Conservation (phyloP, 2,329 filamentous ascomycete species). For the Parafenestella ontariensis region DNA sequence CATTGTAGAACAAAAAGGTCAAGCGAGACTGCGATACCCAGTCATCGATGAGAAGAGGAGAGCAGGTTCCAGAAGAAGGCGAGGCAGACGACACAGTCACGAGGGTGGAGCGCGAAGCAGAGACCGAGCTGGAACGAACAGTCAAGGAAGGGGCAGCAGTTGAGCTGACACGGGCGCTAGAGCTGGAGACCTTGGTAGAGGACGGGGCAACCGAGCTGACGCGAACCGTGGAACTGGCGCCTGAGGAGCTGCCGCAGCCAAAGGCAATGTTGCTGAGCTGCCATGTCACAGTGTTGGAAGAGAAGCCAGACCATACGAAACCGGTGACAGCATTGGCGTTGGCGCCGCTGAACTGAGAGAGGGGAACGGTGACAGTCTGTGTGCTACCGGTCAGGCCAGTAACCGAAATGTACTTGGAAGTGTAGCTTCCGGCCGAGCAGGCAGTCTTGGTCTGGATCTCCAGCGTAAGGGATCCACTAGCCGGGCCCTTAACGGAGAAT, state of each 20-base stretch:
- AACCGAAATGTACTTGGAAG: constrained; percentile 56
- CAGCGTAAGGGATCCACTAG: constrained; percentile 50
- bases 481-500: constrained; percentile 57
- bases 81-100: constrained; percentile 21
- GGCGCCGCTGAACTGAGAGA: constrained; percentile 58
- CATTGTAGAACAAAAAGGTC: constrained; percentile 68
- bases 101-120: constrained; percentile 22
- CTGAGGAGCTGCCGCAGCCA: constrained; percentile 44
- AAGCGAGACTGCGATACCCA: constrained; percentile 68
- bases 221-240: constrained; percentile 1
- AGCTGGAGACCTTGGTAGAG: not conserved
- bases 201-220: constrained; percentile 6
- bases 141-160: not conserved
- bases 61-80: constrained; percentile 47
- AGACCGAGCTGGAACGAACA: constrained; percentile 5
- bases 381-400: constrained; percentile 57
- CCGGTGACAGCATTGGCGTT: constrained; percentile 59
- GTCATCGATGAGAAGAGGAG: constrained; percentile 62
- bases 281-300: constrained; percentile 51
- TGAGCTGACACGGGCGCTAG: not conserved
- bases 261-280: constrained; percentile 59
- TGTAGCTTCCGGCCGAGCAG: constrained; percentile 52
- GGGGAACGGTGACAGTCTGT: constrained; percentile 60
- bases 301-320: constrained; percentile 55
- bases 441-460: constrained; percentile 59